Evolutionary conservation across 768 basidiomycete species (phyloP).

Genomic region (Rhodotorula diobovata): DNA sequence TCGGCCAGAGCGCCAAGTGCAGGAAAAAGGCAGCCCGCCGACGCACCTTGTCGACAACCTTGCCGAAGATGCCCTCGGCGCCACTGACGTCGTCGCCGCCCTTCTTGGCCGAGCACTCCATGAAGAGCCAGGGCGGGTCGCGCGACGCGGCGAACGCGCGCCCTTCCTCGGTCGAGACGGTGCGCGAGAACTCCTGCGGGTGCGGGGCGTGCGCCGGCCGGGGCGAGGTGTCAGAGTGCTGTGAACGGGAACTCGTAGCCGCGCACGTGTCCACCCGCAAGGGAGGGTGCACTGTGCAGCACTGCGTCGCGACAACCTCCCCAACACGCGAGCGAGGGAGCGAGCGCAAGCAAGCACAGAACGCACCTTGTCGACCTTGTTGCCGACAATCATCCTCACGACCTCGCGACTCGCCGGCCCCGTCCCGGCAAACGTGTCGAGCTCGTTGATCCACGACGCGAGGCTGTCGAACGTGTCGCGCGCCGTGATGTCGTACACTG

Average conservation of each 20-base stretch:
- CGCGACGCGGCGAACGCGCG: conserved; percentile 62
- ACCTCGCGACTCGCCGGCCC: conserved; percentile 64
- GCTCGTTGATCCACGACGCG: conserved; percentile 72
- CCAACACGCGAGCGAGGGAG: too few species aligned
- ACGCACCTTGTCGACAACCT: conserved; percentile 69
- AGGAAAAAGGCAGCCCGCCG: too few species aligned
- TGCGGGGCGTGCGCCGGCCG: not conserved
- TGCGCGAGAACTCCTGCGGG: conserved; percentile 76
- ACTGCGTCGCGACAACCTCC: too few species aligned
- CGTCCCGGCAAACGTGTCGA: conserved; percentile 67
- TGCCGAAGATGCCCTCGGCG: conserved; percentile 61
- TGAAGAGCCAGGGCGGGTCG: conserved; percentile 75
- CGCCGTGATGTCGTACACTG: conserved; percentile 93
- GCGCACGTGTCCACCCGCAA: too few species aligned
- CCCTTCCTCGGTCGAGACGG: conserved; percentile 75
- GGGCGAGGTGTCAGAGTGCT: not conserved
- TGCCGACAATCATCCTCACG: conserved; percentile 85
- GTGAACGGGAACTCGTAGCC: too few species aligned
- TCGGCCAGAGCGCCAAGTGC: too few species aligned
- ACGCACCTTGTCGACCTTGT: conserved; percentile 81
- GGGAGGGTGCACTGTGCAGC: too few species aligned
- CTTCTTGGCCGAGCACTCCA: conserved; percentile 92
- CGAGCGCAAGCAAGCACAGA: too few species aligned
- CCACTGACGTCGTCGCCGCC: conserved; percentile 60
- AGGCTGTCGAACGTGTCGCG: conserved; percentile 89